Percentiles rank a stretch among this genome's conserved stretches.
Evolutionary conservation across 306 rosid species (phyloP).

Genomic region (Nissolia schottii): DNA sequence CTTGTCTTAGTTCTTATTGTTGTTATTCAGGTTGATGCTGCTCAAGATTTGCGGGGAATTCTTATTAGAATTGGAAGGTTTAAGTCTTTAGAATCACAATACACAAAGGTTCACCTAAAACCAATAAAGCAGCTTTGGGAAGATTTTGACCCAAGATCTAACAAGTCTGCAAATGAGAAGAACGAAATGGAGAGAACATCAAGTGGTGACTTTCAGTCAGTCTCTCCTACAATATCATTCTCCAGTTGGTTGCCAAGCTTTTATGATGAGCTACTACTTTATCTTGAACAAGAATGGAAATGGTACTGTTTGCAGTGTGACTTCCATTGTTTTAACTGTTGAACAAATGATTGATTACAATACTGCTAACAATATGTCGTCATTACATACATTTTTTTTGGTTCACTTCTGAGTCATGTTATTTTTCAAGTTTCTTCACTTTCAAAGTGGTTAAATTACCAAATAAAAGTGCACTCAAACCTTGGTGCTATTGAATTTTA

Average conservation of each 20-base stretch:
- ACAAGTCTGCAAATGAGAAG: slow-evolving; percentile 56
- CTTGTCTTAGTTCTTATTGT: slow-evolving; percentile 12
- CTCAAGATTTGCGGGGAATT: slow-evolving; percentile 85
- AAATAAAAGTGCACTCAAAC: neutral
- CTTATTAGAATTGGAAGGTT: slow-evolving; percentile 97
- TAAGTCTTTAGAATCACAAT: slow-evolving; percentile 87
- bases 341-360: slow-evolving; percentile 1
- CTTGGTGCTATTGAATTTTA: slow-evolving; percentile 6
- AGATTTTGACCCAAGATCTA: slow-evolving; percentile 68
- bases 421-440: slow-evolving; percentile 5
- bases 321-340: slow-evolving; percentile 6
- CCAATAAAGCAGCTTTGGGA: slow-evolving; percentile 90
- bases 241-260: slow-evolving; percentile 86
- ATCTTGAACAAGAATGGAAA: slow-evolving; percentile 99
- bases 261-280: slow-evolving; percentile 90
- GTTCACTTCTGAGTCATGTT: neutral
- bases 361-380: neutral
- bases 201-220: slow-evolving; percentile 44
- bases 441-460: neutral
- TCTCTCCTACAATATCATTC: slow-evolving; percentile 54
- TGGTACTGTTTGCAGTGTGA: slow-evolving; percentile 50
- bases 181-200: slow-evolving; percentile 53
- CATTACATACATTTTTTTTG: neutral
- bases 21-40: slow-evolving; percentile 65
- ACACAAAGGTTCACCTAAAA: slow-evolving; percentile 88